Base-by-base conservation (phyloP, 345 rosid species). In the Eucalyptus virginea region DNA sequence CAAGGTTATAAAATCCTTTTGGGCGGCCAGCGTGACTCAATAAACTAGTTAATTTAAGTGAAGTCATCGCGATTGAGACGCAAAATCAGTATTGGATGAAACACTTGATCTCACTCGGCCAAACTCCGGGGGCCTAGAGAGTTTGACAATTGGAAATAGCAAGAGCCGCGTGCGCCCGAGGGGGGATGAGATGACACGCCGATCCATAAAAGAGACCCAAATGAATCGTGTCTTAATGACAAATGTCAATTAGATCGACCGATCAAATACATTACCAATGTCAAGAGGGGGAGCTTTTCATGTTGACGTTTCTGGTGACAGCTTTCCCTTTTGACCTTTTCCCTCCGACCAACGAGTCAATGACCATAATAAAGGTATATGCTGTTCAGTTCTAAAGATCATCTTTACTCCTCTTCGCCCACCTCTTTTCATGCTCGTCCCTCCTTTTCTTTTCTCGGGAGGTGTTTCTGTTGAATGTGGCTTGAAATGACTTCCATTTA, bases 21-120 rank as follows among this genome's bases (percentile, higher is more conserved):
- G 1, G 23, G 37, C 18, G 40, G 77, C 77, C 2, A 8, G 23
- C 3, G 11, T 32, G 77, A 32, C 3, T 17, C 2, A 0, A 69
- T 18, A 32, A 32, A 34, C 3, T 4, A 69, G 44, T 69, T 34
- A 69, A 34, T 69, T 69, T 69, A 34, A 72, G 26, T 18, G 81
- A 72, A 34, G 45, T 9, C 44, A 7, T 72, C 81, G 1, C 45
- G 81, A 34, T 34, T 69, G 81, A 37, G 37, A 34, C 13, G 24
- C 23, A 34, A 7, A 17, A 69, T 69, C 11, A 1, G 24, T 4
- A 32, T 34, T 32, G 40, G 81, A 34, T 9, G 42, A 69, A 32
- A 8, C 7, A 0, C 42, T 69, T 0, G 80, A 16, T 32, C 42
- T 67, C 80, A 17, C 80, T 67, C 81, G 81, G 45, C 81, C 81